Base-by-base conservation (phyloP, 805 yeast genomes). In the Candida gorgasii region DNA sequence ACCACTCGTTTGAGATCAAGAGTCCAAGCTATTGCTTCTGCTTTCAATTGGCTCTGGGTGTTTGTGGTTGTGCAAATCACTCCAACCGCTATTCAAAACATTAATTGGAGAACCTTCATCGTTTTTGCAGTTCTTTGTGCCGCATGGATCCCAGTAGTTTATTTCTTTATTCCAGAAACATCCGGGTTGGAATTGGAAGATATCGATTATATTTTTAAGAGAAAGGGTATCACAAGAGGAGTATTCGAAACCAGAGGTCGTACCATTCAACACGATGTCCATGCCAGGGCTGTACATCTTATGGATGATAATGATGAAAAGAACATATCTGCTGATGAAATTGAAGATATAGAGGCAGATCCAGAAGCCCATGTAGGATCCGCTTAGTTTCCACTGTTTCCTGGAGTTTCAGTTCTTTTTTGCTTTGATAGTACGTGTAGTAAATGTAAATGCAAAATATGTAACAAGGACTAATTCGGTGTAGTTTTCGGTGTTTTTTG, bases 191-290 rank as follows among this genome's bases (percentile, higher is more conserved):
- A 65, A 28, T 68, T 69, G 59, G 73, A 68, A 58, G 76, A 72
- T 53, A 62, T 67, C 38, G 74, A 71, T 58, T 80, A 81, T 55
- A 80, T 84, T 39, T 79, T 69, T 28, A 39, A 35, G 8, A 22
- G 29, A 12, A 24, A 24, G 8, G 44, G 48, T 11, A 19, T 44
- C 16, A 40, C 48, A 24, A 35, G 45, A 23, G 43, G 45, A 12
- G 45, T 44, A 4, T 44, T 27, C 17, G 19, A 39, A 7, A 38
- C 48, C 27, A 37, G 48, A 39, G 43, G 48, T 30, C 37, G 38
- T 22, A 45, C 45, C 14, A 22, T 45, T 11, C 14, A 33, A 19
- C 36, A 28, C 24, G 30, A 44, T 22, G 38, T 26, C 12, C 47
- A 44, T 39, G 46, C 46, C 5, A 43, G 46, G 19, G 39, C 46